A percentile compares a stretch with the other conserved stretches of the same genome.
phyloP scores from a whole-genome alignment of 108 stramenopile species.

The Aurantiochytrium sp. region DNA sequence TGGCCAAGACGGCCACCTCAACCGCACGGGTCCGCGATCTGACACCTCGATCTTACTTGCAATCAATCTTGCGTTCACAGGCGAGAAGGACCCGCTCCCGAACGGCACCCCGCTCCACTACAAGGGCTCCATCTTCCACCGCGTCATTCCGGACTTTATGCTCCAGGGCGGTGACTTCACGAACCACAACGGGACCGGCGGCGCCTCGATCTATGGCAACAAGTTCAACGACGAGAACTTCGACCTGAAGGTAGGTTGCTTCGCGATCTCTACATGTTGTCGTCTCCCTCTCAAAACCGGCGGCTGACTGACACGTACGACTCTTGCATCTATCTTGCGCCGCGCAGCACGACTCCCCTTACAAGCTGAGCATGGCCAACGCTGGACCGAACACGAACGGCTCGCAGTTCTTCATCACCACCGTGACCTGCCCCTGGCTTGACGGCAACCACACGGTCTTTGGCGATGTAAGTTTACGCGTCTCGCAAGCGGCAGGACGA shows the following conservation, averaged over 20 bases:
- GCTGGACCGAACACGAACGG: slow-evolving; percentile 91
- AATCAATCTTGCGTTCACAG: not conserved
- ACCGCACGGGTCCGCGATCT: not conserved
- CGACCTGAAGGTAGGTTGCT: slow-evolving; percentile 39
- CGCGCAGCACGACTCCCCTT: slow-evolving; percentile 68
- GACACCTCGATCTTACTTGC: not conserved
- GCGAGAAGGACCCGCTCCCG: slow-evolving; percentile 71
- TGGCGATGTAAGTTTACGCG: slow-evolving; percentile 83
- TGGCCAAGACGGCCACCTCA: not conserved
- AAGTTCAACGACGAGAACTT: slow-evolving; percentile 88
- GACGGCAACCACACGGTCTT: slow-evolving; percentile 93
- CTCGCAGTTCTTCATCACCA: slow-evolving; percentile 89
- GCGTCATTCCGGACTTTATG: slow-evolving; percentile 88
- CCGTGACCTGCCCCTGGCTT: slow-evolving; percentile 84
- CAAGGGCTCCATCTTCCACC: slow-evolving; percentile 75
- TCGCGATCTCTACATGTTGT: not conserved
- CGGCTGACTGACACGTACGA: not conserved
- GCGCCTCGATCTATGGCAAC: slow-evolving; percentile 76
- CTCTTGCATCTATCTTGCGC: not conserved
- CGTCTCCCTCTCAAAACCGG: not conserved
- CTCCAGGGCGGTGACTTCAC: slow-evolving; percentile 92
- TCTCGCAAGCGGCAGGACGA: too few relatives aligned
- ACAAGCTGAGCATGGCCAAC: slow-evolving; percentile 86
- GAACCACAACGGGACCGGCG: slow-evolving; percentile 76
- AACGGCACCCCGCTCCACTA: slow-evolving; percentile 64